Evolutionary conservation across 306 rosid species (phyloP).

Genomic region (Crataegus laevigata): DNA sequence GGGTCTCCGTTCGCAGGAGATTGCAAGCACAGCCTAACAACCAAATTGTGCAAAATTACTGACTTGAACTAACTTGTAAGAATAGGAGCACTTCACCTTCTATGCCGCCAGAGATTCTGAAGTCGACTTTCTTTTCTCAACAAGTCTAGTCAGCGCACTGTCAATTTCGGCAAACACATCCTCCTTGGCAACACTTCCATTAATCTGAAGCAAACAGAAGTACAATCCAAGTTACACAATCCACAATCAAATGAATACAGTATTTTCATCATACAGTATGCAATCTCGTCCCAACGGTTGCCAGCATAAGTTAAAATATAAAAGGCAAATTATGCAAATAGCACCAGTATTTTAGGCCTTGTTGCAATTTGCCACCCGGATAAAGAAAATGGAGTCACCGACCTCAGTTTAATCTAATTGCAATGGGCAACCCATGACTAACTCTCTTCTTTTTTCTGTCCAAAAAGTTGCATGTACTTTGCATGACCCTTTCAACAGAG

Average conservation of each 20-base stretch:
- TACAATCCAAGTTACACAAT: neutral
- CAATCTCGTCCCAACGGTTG: neutral
- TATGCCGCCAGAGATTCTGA: constrained; percentile 45
- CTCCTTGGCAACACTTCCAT: constrained; percentile 44
- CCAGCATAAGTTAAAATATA: neutral
- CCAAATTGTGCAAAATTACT: neutral
- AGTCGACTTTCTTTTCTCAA: constrained; percentile 44
- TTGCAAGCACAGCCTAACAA: neutral
- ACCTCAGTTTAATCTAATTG: neutral
- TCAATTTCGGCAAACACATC: constrained; percentile 74
- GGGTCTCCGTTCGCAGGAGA: neutral
- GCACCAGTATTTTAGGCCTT: neutral
- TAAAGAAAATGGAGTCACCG: too few relatives aligned
- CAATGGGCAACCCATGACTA: neutral
- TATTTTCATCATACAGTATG: neutral
- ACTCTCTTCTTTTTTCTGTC: too few relatives aligned
- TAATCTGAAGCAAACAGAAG: constrained; percentile 15
- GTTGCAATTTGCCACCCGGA: neutral
- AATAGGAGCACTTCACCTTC: constrained; percentile 9
- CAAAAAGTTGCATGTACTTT: too few relatives aligned
- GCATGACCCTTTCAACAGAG: too few relatives aligned
- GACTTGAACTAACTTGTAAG: neutral
- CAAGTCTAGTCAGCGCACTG: constrained; percentile 35
- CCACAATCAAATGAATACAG: neutral
- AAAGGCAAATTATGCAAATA: neutral